phyloP scores from a whole-genome alignment of 2,329 filamentous ascomycete species.

The Botrytis sinoallii region DNA sequence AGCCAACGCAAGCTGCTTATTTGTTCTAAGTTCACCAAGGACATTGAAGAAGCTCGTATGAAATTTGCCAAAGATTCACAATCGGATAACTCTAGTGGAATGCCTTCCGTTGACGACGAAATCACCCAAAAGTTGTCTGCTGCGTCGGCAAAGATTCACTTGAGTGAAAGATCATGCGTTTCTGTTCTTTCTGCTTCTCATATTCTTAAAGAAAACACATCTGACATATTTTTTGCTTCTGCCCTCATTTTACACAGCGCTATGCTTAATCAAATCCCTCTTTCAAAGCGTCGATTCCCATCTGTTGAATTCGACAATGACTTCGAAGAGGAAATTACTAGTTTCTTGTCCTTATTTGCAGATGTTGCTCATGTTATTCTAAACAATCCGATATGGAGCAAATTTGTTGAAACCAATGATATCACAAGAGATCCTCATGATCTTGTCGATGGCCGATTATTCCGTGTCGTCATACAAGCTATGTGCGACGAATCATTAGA shows the following conservation, averaged over 20 bases:
- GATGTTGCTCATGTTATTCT: conserved; percentile 37
- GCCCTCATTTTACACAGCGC: conserved; percentile 45
- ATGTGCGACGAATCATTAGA: conserved; percentile 28
- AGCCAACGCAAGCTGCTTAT: conserved; percentile 26
- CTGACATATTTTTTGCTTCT: conserved; percentile 36
- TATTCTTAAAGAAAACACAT: conserved; percentile 35
- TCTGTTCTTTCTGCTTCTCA: conserved; percentile 33
- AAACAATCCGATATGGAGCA: conserved; percentile 34
- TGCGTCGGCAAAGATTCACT: conserved; percentile 26
- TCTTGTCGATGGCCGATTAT: conserved; percentile 53
- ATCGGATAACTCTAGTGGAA: background rate
- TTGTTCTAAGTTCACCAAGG: conserved; percentile 21
- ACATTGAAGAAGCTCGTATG: conserved; percentile 22
- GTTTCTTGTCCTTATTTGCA: conserved; percentile 42
- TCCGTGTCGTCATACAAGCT: conserved; percentile 34
- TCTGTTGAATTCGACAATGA: conserved; percentile 37
- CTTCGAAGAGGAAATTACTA: conserved; percentile 37
- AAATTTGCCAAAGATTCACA: conserved; percentile 19
- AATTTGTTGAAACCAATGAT: conserved; percentile 28
- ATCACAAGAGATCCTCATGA: conserved; percentile 49
- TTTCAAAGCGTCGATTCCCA: conserved; percentile 41
- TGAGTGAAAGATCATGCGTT: conserved; percentile 40
- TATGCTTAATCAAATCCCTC: conserved; percentile 41
- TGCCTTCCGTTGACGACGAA: conserved; percentile 16
- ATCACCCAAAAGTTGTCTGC: conserved; percentile 24